Evolutionary conservation across 352 stramenopile genomes (phyloP).

Genomic region (Globisporangium sylvaticum): DNA sequence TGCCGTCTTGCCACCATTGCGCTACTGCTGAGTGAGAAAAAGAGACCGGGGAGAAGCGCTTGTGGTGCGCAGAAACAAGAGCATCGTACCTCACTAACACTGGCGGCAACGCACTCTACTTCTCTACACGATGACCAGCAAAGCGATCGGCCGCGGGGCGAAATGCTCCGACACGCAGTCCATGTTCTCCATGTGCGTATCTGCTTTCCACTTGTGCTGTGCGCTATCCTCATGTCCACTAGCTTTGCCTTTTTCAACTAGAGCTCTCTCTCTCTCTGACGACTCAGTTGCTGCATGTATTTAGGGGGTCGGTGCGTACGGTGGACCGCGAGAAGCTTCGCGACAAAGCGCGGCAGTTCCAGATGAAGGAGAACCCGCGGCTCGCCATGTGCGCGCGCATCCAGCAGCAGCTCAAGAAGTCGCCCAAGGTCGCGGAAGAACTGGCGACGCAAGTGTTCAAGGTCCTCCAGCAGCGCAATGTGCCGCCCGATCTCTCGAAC

Average conservation of each 20-base stretch:
- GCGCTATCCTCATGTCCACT: background rate
- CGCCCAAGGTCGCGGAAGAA: slow-evolving; percentile 53
- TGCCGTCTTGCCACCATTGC: background rate
- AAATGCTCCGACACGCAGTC: slow-evolving; percentile 40
- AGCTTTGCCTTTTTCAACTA: background rate
- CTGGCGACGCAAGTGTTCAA: slow-evolving; percentile 54
- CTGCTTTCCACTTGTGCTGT: background rate
- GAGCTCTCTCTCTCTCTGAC: background rate
- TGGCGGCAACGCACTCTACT: too few relatives aligned
- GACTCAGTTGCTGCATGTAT: too few relatives aligned
- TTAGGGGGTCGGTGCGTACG: slow-evolving; percentile 45
- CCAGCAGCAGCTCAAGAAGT: slow-evolving; percentile 68
- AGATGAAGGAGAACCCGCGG: slow-evolving; percentile 72
- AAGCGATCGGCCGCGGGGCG: slow-evolving; percentile 17
- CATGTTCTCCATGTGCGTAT: slow-evolving; percentile 34
- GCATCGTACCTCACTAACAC: too few relatives aligned
- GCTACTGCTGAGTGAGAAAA: background rate
- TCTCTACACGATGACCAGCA: too few relatives aligned
- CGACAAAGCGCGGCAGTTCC: slow-evolving; percentile 58
- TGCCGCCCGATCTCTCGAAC: slow-evolving; percentile 38
- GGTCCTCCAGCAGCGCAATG: slow-evolving; percentile 39
- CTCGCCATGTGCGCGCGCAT: slow-evolving; percentile 67
- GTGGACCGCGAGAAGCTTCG: slow-evolving; percentile 65
- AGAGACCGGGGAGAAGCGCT: too few relatives aligned
- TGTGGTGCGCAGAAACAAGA: too few relatives aligned